phyloP scores from a whole-genome alignment of 192 early-diverging fungal genomes.

The Gaertneriomyces sp. region DNA sequence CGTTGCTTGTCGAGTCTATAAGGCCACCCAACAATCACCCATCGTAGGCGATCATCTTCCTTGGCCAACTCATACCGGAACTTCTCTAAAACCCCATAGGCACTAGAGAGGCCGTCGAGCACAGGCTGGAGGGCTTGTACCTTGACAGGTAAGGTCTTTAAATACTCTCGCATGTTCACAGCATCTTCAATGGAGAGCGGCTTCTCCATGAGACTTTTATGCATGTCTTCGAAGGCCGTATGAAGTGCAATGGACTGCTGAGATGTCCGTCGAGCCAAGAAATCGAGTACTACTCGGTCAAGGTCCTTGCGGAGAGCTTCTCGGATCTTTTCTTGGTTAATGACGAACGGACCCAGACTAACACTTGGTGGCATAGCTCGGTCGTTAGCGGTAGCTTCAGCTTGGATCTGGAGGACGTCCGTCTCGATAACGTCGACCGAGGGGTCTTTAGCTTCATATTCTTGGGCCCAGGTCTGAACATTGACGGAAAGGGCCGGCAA shows the following conservation, averaged over 20 bases:
- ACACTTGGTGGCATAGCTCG: constrained; percentile 58
- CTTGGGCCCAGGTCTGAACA: constrained; percentile 43
- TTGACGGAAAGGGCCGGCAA: constrained; percentile 49
- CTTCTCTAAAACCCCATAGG: constrained; percentile 58
- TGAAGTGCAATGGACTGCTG: constrained; percentile 44
- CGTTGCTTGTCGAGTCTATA: constrained; percentile 53
- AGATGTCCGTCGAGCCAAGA: constrained; percentile 39
- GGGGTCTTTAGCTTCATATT: constrained; percentile 54
- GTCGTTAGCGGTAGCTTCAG: constrained; percentile 60
- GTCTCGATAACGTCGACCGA: constrained; percentile 56
- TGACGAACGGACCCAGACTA: constrained; percentile 53
- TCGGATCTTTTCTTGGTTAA: constrained; percentile 53
- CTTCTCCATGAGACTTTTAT: constrained; percentile 46
- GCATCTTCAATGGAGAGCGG: constrained; percentile 61
- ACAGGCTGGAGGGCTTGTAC: constrained; percentile 34
- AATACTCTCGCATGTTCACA: constrained; percentile 56
- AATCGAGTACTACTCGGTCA: constrained; percentile 51
- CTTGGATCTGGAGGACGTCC: constrained; percentile 43
- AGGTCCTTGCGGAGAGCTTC: constrained; percentile 54
- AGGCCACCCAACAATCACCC: constrained; percentile 55
- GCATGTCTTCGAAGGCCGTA: constrained; percentile 44
- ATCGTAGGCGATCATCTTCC: constrained; percentile 54
- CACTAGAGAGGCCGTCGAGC: constrained; percentile 53
- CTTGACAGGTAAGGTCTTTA: constrained; percentile 54
- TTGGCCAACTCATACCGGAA: constrained; percentile 54